Base-by-base conservation (phyloP, 768 basidiomycete species). In the Auricularia heimuer region DNA sequence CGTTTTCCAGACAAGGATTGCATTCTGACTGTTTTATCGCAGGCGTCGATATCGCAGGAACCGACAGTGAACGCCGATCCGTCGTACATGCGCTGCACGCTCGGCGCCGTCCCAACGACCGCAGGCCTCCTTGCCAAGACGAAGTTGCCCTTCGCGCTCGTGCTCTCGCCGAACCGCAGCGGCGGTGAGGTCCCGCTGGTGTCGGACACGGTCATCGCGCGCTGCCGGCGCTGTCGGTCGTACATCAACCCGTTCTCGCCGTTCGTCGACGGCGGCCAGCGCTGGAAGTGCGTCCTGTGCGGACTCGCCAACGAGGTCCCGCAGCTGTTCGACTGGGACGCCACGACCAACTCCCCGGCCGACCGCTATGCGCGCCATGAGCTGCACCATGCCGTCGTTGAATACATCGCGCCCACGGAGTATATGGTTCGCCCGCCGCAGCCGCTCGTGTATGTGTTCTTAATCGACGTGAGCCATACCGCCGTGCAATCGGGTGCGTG, bases 251-350 rank as follows among this genome's bases (percentile, higher is more conserved):
- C 96, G 3, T 98, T 90, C 71, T 94, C 97, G 29, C 92, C 94
- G 71, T 98, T 98, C 75, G 92, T 98, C 71, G 97, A 99, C 71
- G 94, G 94, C 64, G 97, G 97, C 37, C 95, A 94, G 76, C 86
- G 94, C 67, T 99, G 97, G 97, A 90, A 97, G 73, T 99, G 97
- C 76, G 96, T 94, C 76, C 94, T 99, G 94, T 99, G 97, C 75
- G 92, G 89, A 71, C 87, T 98, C 83, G 90, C 92, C 51, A 99
- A 98, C 74, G 97, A 98, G 76, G 95, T 98, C 0, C 97, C 97
- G 33, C 95, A 98, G 71, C 80, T 97, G 62, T 98, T 98, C 73
- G 97, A 99, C 74, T 99, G 97, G 97, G 93, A 99, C 74, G 91
- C 94, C 75, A 84, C 81, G 62, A 86, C 85, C 68, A 97, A 96